Evolutionary conservation across 805 yeast genomes (phyloP), one percentile per base, ranked within the genome.

Genomic region (Scheffersomyces spartinae): DNA sequence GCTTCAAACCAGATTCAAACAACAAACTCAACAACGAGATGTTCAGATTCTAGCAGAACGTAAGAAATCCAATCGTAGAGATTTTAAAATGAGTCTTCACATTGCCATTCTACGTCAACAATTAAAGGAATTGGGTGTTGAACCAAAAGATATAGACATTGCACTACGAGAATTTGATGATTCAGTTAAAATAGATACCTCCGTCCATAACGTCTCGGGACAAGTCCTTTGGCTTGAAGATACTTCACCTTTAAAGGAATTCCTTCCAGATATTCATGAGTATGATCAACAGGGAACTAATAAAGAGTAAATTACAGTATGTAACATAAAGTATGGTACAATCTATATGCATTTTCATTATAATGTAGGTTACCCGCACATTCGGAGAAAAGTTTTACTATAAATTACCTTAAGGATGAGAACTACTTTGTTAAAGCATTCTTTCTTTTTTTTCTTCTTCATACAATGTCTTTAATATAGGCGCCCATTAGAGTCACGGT

Each of bases 401-500:
- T 8, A 16, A 25, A 9, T 18, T 18, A 9, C 26, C 17, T 19
- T 25, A 20, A 15, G 20, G 20, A 19, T 5, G 27, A 19, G 20
- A 15, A 20, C 23, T 17, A 9, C 13, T 24, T 26, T 13, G 21
- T 11, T 18, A 17, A 16, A 13, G 13, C 20, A 24, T 29, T 26
- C 18, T 11, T 9, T 15, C 31, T 15, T 31, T 39, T 40, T 34
- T 39, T 42, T 45, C 31, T 43, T 52, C 53, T 47, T 48, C 31
- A 47, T 47, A 51, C 58, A 57, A 55, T 57, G 64, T 55, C 60
- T 55, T 52, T 47, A 32, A 37, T 36, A 54, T 66, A 77, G 91
- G 80, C 86, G 76, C 88, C 91, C 88, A 69, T 70, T 69, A 71
- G 77, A 71, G 77, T 71, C 74, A 69, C 76, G 71, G 72, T 45